Conservation (phyloP, 1,284 basidiomycete genomes). For the Stereum hirsutum region DNA sequence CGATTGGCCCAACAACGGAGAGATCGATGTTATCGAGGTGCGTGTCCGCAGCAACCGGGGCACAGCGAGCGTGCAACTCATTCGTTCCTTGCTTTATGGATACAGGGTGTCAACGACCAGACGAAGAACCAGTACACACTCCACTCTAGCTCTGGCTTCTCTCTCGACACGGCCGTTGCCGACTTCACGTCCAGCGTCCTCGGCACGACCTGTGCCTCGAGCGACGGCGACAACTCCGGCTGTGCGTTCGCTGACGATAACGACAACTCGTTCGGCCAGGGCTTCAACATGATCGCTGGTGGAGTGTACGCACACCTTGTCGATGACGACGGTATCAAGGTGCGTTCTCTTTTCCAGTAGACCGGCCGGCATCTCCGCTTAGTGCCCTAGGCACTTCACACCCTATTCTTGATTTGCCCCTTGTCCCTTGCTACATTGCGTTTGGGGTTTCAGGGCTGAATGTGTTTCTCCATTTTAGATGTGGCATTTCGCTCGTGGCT, state of each 20-base stretch:
- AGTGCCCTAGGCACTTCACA: too few relatives aligned
- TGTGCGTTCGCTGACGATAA: constrained; percentile 55
- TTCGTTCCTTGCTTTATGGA: background rate
- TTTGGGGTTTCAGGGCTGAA: too few relatives aligned
- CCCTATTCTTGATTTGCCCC: too few relatives aligned
- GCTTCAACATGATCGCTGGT: constrained; percentile 60
- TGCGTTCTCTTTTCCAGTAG: too few relatives aligned
- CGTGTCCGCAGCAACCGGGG: too few relatives aligned
- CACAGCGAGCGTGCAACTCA: too few relatives aligned
- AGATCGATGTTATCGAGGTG: constrained; percentile 22
- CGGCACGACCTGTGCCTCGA: constrained; percentile 38
- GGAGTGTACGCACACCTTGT: constrained; percentile 74
- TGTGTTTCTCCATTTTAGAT: too few relatives aligned
- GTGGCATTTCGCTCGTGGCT: constrained; percentile 65
- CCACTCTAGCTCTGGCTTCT: constrained; percentile 52
- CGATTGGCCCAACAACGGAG: constrained; percentile 62
- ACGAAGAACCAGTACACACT: constrained; percentile 61
- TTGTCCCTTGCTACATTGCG: too few relatives aligned
- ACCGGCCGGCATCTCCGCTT: too few relatives aligned
- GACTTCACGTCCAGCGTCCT: constrained; percentile 24
- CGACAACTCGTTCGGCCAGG: constrained; percentile 51
- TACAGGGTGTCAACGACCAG: constrained; percentile 44
- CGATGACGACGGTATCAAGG: constrained; percentile 58
- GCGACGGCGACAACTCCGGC: constrained; percentile 45
- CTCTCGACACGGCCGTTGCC: constrained; percentile 27